A percentile compares a stretch with the other conserved stretches of the same genome.
These are phyloP conservation scores for Pyricularia sp. DNA, from an alignment of 2,329 filamentous ascomycete genomes.

Conservation along the genomic window DNA sequence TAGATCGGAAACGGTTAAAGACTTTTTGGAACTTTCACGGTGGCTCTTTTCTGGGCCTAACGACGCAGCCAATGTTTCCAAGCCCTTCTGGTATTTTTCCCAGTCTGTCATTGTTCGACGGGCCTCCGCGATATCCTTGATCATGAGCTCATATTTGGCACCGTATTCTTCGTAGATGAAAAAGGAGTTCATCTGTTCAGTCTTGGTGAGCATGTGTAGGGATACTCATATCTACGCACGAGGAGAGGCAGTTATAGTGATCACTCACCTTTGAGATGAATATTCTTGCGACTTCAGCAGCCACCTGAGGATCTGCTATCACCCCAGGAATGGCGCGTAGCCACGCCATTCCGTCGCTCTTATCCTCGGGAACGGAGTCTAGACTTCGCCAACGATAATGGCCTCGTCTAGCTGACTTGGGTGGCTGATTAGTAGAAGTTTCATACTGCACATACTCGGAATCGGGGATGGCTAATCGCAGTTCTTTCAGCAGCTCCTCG, in stretches of 20 bases:
- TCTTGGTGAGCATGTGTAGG: conserved; percentile 2
- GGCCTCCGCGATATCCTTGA: conserved; percentile 63
- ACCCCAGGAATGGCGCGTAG: conserved; percentile 39
- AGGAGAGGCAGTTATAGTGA: not conserved
- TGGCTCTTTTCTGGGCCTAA: conserved; percentile 60
- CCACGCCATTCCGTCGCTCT: conserved; percentile 25
- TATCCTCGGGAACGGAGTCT: conserved; percentile 33
- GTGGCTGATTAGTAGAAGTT: not conserved
- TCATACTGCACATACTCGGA: conserved; percentile 50
- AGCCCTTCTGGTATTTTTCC: conserved; percentile 72
- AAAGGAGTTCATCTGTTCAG: conserved; percentile 69
- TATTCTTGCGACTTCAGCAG: conserved; percentile 50
- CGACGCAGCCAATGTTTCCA: conserved; percentile 73
- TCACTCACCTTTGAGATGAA: conserved; percentile 47
- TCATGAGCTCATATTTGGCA: conserved; percentile 79
- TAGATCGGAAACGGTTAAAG: conserved; percentile 74
- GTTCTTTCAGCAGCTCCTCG: conserved; percentile 66
- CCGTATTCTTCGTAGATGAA: conserved; percentile 88
- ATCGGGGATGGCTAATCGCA: conserved; percentile 62
- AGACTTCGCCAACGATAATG: conserved; percentile 40
- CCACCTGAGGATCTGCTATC: conserved; percentile 48
- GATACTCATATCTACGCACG: not conserved
- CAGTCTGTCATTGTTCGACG: conserved; percentile 63
- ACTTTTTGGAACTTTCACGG: conserved; percentile 57
- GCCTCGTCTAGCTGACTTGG: conserved; percentile 10